Conservation (phyloP, 345 rosid species). For the Linum tenue region DNA sequence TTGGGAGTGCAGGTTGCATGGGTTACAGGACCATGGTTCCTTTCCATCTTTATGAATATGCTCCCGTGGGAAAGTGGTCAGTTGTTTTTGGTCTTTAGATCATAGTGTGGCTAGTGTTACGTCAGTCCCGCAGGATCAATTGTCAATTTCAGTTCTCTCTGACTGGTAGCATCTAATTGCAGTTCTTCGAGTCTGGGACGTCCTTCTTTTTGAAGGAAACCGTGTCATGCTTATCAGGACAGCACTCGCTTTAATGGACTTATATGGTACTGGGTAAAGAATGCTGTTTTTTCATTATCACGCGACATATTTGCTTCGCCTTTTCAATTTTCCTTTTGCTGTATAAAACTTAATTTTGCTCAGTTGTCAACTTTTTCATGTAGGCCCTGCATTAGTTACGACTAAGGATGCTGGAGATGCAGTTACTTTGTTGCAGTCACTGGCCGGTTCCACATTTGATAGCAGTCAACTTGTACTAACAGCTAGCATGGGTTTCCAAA, state of each 20-base stretch:
- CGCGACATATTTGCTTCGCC: not conserved
- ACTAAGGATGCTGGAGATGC: conserved; percentile 99
- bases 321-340: conserved; percentile 11
- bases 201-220: conserved; percentile 93
- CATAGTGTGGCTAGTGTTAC: not conserved
- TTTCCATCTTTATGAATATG: conserved; percentile 98
- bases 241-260: conserved; percentile 94
- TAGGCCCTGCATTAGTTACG: conserved; percentile 96
- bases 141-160: not conserved
- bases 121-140: not conserved
- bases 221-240: conserved; percentile 96
- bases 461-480: conserved; percentile 98
- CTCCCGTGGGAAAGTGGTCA: conserved; percentile 99
- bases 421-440: conserved; percentile 88
- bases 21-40: conserved; percentile 99
- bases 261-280: conserved; percentile 70
- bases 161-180: conserved; percentile 23
- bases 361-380: conserved; percentile 16
- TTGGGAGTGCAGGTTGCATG: conserved; percentile 98
- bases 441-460: conserved; percentile 96
- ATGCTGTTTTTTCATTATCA: not conserved
- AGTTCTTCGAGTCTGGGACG: conserved; percentile 99
- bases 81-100: conserved; percentile 36
- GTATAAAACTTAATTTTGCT: conserved; percentile 28
- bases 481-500: conserved; percentile 98